phyloP scores from a whole-genome alignment of 1,284 basidiomycete species.

The Coriolopsis trogii region DNA sequence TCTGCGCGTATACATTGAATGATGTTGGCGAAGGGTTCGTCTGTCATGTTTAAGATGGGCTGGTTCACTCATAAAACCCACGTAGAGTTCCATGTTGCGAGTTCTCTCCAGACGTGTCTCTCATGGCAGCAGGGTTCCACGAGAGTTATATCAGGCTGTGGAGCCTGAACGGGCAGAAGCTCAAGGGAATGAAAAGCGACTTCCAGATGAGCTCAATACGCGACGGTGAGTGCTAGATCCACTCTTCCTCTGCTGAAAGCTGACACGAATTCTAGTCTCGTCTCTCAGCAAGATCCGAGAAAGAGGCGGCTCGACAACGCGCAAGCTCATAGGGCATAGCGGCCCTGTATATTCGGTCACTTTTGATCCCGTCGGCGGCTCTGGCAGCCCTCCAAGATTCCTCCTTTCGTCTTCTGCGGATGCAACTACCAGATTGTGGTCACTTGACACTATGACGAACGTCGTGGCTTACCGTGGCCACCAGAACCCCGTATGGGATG shows the following conservation, averaged over 20 bases:
- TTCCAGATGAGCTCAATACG: slow-evolving; percentile 68
- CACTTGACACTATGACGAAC: slow-evolving; percentile 92
- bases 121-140: slow-evolving; percentile 96
- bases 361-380: slow-evolving; percentile 92
- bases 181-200: slow-evolving; percentile 79
- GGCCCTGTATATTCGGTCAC: slow-evolving; percentile 94
- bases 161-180: slow-evolving; percentile 92
- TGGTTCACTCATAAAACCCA: background rate
- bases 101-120: slow-evolving; percentile 89
- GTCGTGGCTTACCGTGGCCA: slow-evolving; percentile 95
- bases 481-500: slow-evolving; percentile 98
- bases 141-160: slow-evolving; percentile 96
- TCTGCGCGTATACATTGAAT: slow-evolving; percentile 92
- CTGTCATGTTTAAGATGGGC: slow-evolving; percentile 1
- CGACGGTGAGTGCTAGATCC: slow-evolving; percentile 57
- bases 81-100: slow-evolving; percentile 81
- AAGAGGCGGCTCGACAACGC: slow-evolving; percentile 79
- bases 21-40: slow-evolving; percentile 89
- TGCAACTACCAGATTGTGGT: slow-evolving; percentile 92
- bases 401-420: slow-evolving; percentile 95
- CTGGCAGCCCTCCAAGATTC: slow-evolving; percentile 83
- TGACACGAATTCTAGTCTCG: slow-evolving; percentile 43
- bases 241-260: slow-evolving; percentile 2
- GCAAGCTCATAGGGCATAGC: slow-evolving; percentile 95
- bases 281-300: slow-evolving; percentile 71